These are phyloP conservation scores for Barbarea vulgaris DNA, from an alignment of 345 rosid genomes.

Conservation along the genomic window DNA sequence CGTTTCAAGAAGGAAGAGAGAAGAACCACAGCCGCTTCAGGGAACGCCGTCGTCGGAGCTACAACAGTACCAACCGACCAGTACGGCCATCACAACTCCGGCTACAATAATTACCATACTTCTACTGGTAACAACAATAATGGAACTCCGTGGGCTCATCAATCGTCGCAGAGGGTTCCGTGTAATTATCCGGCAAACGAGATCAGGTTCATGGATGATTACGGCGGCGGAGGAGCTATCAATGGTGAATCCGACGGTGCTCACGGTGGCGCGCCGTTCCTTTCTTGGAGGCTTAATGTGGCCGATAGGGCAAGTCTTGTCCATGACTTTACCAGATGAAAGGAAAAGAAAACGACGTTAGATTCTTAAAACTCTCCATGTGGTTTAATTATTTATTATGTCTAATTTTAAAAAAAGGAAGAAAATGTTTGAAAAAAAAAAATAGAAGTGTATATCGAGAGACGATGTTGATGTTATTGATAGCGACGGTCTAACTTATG, in stretches of 20 bases:
- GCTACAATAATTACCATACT: slow-evolving; percentile 31
- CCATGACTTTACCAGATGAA: slow-evolving; percentile 84
- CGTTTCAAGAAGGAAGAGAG: slow-evolving; percentile 94
- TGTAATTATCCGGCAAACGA: slow-evolving; percentile 58
- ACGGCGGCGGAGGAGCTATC: slow-evolving; percentile 28
- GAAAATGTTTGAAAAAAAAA: slow-evolving; percentile 22
- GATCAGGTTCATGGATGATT: slow-evolving; percentile 72
- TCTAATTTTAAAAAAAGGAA: slow-evolving; percentile 4
- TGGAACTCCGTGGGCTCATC: slow-evolving; percentile 46
- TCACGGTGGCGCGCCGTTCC: slow-evolving; percentile 61
- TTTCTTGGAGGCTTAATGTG: slow-evolving; percentile 94
- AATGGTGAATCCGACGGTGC: slow-evolving; percentile 56
- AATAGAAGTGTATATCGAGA: slow-evolving; percentile 36
- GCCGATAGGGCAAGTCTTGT: slow-evolving; percentile 90
- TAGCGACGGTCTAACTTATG: slow-evolving; percentile 45
- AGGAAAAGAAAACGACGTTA: slow-evolving; percentile 25
- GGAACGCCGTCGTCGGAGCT: slow-evolving; percentile 40
- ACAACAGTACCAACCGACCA: slow-evolving; percentile 39
- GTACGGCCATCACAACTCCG: slow-evolving; percentile 38
- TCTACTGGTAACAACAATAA: slow-evolving; percentile 23
- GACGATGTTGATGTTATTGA: slow-evolving; percentile 43
- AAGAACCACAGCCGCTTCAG: slow-evolving; percentile 64
- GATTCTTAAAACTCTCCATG: slow-evolving; percentile 21
- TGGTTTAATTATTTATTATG: slow-evolving; percentile 36
- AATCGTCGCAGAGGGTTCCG: slow-evolving; percentile 55